Conservation (phyloP, 75 land plant species). For the Pinus tabuliformis region DNA sequence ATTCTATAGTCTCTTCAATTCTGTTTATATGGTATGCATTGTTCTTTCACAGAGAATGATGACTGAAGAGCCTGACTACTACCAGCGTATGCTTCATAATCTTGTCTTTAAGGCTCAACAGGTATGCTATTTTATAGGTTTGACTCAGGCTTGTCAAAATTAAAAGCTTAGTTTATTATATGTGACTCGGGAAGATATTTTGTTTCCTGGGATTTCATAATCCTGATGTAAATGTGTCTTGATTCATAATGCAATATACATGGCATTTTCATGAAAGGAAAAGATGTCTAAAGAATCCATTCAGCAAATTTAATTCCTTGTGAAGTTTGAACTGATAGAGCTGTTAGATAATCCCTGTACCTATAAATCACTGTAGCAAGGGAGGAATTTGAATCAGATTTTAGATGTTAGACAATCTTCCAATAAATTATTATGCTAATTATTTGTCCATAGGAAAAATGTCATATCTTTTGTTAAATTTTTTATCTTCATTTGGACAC, state of each 20-base stretch:
- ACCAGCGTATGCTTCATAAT: conserved; percentile 90
- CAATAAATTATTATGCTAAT: background rate
- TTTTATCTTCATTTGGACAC: background rate
- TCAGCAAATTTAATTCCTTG: background rate
- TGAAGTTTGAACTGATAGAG: background rate
- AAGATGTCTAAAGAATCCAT: background rate
- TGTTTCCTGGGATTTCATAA: no score
- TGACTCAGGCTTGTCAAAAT: background rate
- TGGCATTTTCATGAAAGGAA: background rate
- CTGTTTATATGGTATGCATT: background rate
- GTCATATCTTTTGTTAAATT: background rate
- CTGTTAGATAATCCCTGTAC: background rate
- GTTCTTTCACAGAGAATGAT: conserved; percentile 83
- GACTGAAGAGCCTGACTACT: conserved; percentile 91
- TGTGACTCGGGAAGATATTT: no score
- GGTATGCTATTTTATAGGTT: conserved; percentile 28
- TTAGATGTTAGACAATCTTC: background rate
- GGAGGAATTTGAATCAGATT: background rate
- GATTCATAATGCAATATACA: background rate
- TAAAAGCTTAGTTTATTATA: no score
- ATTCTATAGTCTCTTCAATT: background rate
- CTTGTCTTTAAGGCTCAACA: conserved; percentile 95
- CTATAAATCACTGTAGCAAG: background rate
- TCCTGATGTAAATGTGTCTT: background rate
- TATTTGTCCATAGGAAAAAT: background rate